Percentiles rank a stretch among this genome's conserved stretches.
These are phyloP conservation scores for Heterobasidion annosum DNA, from an alignment of 1,284 basidiomycete species.

Conservation along the genomic window DNA sequence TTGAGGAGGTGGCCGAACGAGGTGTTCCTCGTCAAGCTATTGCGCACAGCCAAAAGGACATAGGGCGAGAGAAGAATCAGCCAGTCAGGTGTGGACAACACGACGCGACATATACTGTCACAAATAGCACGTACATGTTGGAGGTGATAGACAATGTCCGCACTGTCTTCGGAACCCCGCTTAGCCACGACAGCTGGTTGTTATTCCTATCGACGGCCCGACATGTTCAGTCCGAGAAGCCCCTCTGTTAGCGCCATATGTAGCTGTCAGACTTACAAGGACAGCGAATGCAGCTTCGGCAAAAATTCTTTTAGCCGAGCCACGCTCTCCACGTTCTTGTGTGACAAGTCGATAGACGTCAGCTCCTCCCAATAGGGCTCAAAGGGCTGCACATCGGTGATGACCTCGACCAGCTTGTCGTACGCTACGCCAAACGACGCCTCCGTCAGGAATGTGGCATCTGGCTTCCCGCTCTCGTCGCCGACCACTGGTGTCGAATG, in stretches of 20 bases:
- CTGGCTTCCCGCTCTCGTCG: slow-evolving; percentile 23
- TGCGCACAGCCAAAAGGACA: neutral
- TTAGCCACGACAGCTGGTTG: slow-evolving; percentile 82
- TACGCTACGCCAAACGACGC: slow-evolving; percentile 92
- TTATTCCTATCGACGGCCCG: slow-evolving; percentile 43
- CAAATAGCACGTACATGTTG: slow-evolving; percentile 50
- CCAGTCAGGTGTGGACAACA: neutral
- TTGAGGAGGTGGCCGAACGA: slow-evolving; percentile 85
- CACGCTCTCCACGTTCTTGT: slow-evolving; percentile 80
- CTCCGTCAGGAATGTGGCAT: slow-evolving; percentile 85
- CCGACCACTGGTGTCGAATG: slow-evolving; percentile 17
- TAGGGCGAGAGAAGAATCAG: neutral
- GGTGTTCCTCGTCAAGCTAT: slow-evolving; percentile 74
- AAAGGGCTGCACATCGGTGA: slow-evolving; percentile 94
- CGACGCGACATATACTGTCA: slow-evolving; percentile 2
- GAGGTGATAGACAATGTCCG: slow-evolving; percentile 75
- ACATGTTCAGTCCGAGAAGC: neutral
- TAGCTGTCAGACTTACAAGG: slow-evolving; percentile 49
- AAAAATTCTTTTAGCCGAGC: slow-evolving; percentile 92
- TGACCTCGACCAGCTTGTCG: slow-evolving; percentile 84
- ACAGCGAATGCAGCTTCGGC: slow-evolving; percentile 75
- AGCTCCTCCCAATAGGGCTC: slow-evolving; percentile 92
- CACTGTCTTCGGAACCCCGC: slow-evolving; percentile 72
- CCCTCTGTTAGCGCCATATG: neutral
- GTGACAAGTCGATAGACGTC: slow-evolving; percentile 67